Conservation (phyloP, 108 stramenopile genomes). For the Epipyxis sp. region DNA sequence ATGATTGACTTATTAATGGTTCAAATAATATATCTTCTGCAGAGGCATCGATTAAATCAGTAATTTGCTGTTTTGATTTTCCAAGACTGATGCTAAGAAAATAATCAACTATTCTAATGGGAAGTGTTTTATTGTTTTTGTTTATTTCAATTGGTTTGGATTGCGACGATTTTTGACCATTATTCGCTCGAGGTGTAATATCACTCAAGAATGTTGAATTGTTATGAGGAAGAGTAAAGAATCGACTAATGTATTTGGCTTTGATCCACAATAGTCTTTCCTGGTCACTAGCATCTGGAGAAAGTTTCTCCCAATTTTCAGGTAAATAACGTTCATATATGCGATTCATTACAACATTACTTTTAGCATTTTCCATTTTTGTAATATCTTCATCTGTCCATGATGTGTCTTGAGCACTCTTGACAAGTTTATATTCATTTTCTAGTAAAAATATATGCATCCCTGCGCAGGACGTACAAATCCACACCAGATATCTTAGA, state of each 20-base stretch:
- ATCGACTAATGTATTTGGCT: constrained; percentile 41
- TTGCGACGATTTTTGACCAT: neutral
- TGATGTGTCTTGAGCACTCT: neutral
- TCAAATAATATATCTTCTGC: constrained; percentile 55
- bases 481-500: constrained; percentile 13
- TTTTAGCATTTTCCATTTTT: neutral
- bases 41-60: constrained; percentile 19
- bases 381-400: constrained; percentile 19
- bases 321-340: constrained; percentile 51
- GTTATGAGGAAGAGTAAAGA: neutral
- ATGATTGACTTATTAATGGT: constrained; percentile 64
- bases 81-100: constrained; percentile 46
- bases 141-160: neutral
- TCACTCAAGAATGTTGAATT: constrained; percentile 14
- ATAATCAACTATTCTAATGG: constrained; percentile 48
- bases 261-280: constrained; percentile 39
- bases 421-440: too few species aligned
- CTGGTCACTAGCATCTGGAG: constrained; percentile 35
- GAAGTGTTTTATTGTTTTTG: constrained; percentile 30
- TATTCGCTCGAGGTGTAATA: constrained; percentile 40
- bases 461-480: constrained; percentile 5
- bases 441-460: neutral
- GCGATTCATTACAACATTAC: constrained; percentile 35
- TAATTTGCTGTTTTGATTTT: constrained; percentile 27
- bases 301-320: constrained; percentile 45